A percentile compares a stretch with the other conserved stretches of the same genome.
Conservation (phyloP, 2,329 filamentous ascomycete genomes). For the Stagonosporopsis chrysanthemi region DNA sequence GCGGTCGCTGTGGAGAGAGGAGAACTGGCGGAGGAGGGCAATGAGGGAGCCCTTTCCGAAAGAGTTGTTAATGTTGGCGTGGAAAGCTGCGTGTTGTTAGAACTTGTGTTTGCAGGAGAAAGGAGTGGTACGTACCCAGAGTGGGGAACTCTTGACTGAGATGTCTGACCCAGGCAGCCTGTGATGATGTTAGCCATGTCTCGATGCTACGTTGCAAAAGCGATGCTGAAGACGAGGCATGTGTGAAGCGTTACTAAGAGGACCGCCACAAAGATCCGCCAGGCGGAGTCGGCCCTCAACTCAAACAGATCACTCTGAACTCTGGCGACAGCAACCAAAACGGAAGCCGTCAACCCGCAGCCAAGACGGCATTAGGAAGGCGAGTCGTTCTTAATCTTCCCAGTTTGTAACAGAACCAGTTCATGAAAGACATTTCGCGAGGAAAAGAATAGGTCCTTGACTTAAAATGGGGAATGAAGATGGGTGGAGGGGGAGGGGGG, state of each 20-base stretch:
- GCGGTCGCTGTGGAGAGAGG: slow-evolving; percentile 82
- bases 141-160: slow-evolving; percentile 93
- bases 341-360: slow-evolving; percentile 76
- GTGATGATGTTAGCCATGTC: slow-evolving; percentile 36
- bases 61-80: slow-evolving; percentile 91
- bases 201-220: slow-evolving; percentile 26
- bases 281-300: slow-evolving; percentile 86
- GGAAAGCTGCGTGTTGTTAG: slow-evolving; percentile 69
- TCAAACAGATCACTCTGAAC: slow-evolving; percentile 87
- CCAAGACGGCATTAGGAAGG: slow-evolving; percentile 68
- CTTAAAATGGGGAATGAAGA: slow-evolving; percentile 82
- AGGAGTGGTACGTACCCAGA: slow-evolving; percentile 54
- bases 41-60: slow-evolving; percentile 97
- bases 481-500: slow-evolving; percentile 32
- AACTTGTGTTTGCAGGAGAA: neutral
- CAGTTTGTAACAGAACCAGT: slow-evolving; percentile 98
- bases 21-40: slow-evolving; percentile 90
- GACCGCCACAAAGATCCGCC: slow-evolving; percentile 70
- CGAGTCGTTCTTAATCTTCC: slow-evolving; percentile 88
- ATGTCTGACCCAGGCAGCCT: slow-evolving; percentile 92
- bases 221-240: slow-evolving; percentile 53
- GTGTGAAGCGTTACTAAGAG: slow-evolving; percentile 99
- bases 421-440: slow-evolving; percentile 63
- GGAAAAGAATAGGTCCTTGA: slow-evolving; percentile 77
- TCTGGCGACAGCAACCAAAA: slow-evolving; percentile 87